Evolutionary conservation across 116 monocot species (phyloP), one percentile per base, ranked within the genome.

Genomic region (Zostera marina): DNA sequence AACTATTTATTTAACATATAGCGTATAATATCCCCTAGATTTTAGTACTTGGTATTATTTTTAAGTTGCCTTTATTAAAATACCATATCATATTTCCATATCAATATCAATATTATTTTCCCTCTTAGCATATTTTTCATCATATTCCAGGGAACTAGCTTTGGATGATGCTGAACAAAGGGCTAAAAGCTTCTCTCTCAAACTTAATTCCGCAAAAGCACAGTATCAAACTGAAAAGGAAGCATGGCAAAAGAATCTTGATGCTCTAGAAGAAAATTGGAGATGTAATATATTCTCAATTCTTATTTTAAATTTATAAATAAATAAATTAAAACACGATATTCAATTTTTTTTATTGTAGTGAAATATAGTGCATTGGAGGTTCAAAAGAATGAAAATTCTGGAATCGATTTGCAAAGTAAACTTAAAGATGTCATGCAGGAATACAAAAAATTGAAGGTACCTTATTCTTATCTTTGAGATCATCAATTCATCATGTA

Each of bases 401-500:
- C 54, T 58, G 66, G 52, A 42, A 60, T 70, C 71, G 61, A 74
- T 22, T 49, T 72, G 40, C 66, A 82, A 45, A 78, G 72, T 46
- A 66, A 82, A 26, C 63, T 88, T 16, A 76, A 78, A 47, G 78
- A 77, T 22, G 66, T 96, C 47, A 76, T 62, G 47, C 52, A 67
- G 45, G 65, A 72, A 59, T 72, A 88, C 61, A 68, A 60, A 58
- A 82, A 78, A 68, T 42, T 96, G 59, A 96, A 96, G 94, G 94
- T 88, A 65, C 48, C 23, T 51, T 73, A 42, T 13, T 52, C 22
- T 32, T 41, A 19, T 52, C 25, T 52, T 40, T 38, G 12, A 63
- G 32, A 52, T 32, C n/a, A 14, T 17, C 20, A 14, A 6, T 6
- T 32, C n/a, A 14, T 17, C 20, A 14, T 41, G 58, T 41, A 15